Evolutionary conservation across 2,329 filamentous ascomycete genomes (phyloP).

Genomic region (Nigrospora oryzae): DNA sequence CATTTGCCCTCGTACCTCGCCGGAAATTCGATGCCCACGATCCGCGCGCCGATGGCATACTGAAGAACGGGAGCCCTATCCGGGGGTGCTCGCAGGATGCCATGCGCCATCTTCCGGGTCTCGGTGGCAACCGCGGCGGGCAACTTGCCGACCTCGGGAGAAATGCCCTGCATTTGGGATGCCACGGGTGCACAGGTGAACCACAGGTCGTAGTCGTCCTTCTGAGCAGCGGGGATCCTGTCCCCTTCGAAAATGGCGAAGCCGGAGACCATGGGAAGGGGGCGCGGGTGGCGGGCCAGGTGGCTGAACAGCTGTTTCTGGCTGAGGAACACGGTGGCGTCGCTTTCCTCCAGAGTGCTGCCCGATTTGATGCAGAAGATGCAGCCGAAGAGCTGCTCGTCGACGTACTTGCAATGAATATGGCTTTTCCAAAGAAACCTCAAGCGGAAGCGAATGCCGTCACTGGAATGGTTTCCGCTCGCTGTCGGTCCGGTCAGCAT

Average conservation of each 20-base stretch:
- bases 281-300: conserved; percentile 43
- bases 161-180: conserved; percentile 33
- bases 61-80: conserved; percentile 37
- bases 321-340: conserved; percentile 48
- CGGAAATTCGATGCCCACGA: conserved; percentile 44
- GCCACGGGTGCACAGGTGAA: conserved; percentile 29
- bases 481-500: conserved; percentile 20
- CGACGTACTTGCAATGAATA: conserved; percentile 36
- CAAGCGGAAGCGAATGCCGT: conserved; percentile 39
- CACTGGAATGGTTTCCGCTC: conserved; percentile 36
- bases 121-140: conserved; percentile 37
- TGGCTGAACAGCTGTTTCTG: conserved; percentile 46
- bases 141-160: conserved; percentile 28
- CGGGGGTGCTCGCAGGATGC: conserved; percentile 31
- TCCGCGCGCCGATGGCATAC: conserved; percentile 36
- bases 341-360: conserved; percentile 41
- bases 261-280: conserved; percentile 39
- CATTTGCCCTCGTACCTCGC: conserved; percentile 44
- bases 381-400: conserved; percentile 46
- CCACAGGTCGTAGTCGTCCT: conserved; percentile 46
- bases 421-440: conserved; percentile 50
- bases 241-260: conserved; percentile 37
- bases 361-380: conserved; percentile 43
- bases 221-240: conserved; percentile 27
- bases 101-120: conserved; percentile 37